Evolutionary conservation across 2,329 filamentous ascomycete genomes (phyloP), one percentile per base, ranked within the genome.

Genomic region (Trichoderma pleuroti): DNA sequence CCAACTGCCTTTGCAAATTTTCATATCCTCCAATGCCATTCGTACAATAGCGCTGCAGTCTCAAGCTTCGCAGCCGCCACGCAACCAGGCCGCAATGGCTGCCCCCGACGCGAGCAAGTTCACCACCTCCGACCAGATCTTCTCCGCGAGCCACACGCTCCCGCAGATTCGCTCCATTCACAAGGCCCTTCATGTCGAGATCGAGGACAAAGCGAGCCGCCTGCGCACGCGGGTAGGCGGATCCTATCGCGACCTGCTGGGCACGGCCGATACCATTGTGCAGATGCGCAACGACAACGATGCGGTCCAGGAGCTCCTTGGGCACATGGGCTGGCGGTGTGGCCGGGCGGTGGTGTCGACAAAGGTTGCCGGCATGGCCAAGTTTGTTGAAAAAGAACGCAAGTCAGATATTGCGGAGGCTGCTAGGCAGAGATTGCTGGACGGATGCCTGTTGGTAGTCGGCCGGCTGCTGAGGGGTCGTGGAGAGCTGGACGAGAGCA

Each of bases 221-320:
- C 83, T 91, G 76, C 88, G 89, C 75, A 89, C 86, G 21, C 87
- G 90, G 78, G 89, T 91, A 72, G 89, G 89, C 74, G 85, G 83
- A 71, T 90, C 87, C 77, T 98, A 98, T 81, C 92, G 95, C 75
- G 93, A 96, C 76, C 89, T 98, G 10, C 89, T 98, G 30, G 93
- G 93, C 66, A 98, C 95, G 0, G 95, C 95, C 68, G 94, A 98
- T 81, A 91, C 91, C n/a, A 98, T 98, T 74, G 92, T 98, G 68
- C 87, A 90, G 72, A 97, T 98, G 93, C 92, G 93, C 74, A 82
- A 81, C 49, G 90, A 95, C 78, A 95, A 96, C 82, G 87, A 91
- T 72, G 83, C 85, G 14, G 91, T 93, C 18, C 93, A 97, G 80
- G 83, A 85, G 6, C 87, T 90, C 46, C 85, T 98, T 65, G 87